phyloP scores from a whole-genome alignment of 805 yeast species.

The Yamadazyma scolyti region DNA sequence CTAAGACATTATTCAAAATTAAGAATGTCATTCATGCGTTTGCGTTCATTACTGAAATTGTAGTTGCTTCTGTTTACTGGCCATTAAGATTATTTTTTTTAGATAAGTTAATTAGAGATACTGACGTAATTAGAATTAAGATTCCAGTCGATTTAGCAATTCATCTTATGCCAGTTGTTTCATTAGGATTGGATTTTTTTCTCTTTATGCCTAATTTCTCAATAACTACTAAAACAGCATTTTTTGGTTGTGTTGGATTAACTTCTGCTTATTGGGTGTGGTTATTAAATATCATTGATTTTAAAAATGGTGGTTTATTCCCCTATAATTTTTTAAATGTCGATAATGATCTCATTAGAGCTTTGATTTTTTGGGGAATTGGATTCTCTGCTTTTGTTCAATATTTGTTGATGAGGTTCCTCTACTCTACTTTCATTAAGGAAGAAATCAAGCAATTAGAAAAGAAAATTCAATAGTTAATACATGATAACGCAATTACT shows the following conservation, averaged over 20 bases:
- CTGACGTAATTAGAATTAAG: constrained; percentile 37
- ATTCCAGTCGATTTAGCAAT: constrained; percentile 51
- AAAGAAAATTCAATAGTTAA: not conserved
- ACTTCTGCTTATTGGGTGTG: constrained; percentile 52
- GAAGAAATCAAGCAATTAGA: not conserved
- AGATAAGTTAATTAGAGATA: constrained; percentile 42
- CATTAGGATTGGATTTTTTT: constrained; percentile 54
- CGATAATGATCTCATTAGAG: constrained; percentile 37
- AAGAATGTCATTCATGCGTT: constrained; percentile 49
- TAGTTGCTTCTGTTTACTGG: constrained; percentile 70
- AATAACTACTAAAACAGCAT: constrained; percentile 29
- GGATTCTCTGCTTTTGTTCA: constrained; percentile 28
- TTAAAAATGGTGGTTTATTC: constrained; percentile 45
- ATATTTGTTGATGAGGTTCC: constrained; percentile 23
- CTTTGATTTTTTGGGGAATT: constrained; percentile 47
- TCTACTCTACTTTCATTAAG: constrained; percentile 16
- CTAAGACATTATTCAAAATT: constrained; percentile 19
- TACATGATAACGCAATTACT: too few relatives aligned
- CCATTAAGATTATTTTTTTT: constrained; percentile 53
- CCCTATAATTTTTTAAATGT: constrained; percentile 71
- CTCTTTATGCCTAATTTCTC: constrained; percentile 47
- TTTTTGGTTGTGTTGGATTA: constrained; percentile 32
- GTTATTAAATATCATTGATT: constrained; percentile 45
- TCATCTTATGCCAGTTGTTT: constrained; percentile 56
- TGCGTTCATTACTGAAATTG: constrained; percentile 54